phyloP scores from a whole-genome alignment of 306 rosid genomes.

The Vicia villosa region DNA sequence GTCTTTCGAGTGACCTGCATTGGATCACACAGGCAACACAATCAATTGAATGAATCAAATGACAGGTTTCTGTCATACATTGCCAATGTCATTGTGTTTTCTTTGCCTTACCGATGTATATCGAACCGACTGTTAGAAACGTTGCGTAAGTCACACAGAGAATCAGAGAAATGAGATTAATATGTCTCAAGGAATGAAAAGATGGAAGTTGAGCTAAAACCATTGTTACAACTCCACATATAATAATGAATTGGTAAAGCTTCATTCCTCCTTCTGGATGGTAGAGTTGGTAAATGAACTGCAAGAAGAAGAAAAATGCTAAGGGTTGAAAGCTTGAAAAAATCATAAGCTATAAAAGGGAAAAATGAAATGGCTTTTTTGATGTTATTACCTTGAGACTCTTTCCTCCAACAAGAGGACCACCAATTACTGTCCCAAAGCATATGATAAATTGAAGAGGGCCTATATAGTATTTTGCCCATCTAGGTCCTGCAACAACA shows the following conservation, averaged over 20 bases:
- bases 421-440: constrained; percentile 66
- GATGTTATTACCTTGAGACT: constrained; percentile 56
- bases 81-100: constrained; percentile 4
- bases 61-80: constrained; percentile 35
- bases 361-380: constrained; percentile 8
- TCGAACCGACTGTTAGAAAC: constrained; percentile 58
- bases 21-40: constrained; percentile 23
- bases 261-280: constrained; percentile 70
- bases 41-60: constrained; percentile 28
- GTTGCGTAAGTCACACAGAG: constrained; percentile 59
- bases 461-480: constrained; percentile 72
- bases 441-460: constrained; percentile 73
- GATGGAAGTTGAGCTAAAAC: constrained; percentile 82
- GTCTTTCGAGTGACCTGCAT: constrained; percentile 60
- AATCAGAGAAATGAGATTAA: constrained; percentile 65
- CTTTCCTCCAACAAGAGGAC: constrained; percentile 77
- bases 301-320: constrained; percentile 23
- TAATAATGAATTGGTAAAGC: constrained; percentile 58
- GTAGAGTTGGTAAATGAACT: constrained; percentile 67
- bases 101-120: constrained; percentile 56
- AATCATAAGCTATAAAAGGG: background rate
- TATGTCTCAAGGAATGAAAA: constrained; percentile 77
- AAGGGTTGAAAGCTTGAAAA: no score
- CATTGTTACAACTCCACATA: constrained; percentile 58
- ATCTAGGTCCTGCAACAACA: constrained; percentile 63